Base-by-base conservation (phyloP, 352 stramenopile species). In the Phytophthora meadii region DNA sequence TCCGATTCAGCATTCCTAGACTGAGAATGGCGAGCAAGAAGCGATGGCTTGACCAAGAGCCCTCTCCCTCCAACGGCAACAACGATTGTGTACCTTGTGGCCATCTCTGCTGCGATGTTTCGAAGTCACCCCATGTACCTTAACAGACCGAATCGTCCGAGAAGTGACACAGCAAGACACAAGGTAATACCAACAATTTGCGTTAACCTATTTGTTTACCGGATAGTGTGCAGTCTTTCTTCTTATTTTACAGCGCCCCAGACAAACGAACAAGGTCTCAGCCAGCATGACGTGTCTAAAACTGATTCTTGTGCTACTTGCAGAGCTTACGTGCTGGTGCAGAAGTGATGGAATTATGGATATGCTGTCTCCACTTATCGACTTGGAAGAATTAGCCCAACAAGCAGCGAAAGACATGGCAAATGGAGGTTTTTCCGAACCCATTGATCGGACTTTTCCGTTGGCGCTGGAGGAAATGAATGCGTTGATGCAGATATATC, bases 361-460 rank as follows among this genome's bases (percentile, higher is more conserved):
- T 12, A 54, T 87, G 54, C 22, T 87, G 37, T 55, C 70, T 10
- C 54, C 73, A 11, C 82, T 87, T 17, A 51, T 79, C 7, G 61
- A 84, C 61, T 34, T 84, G 32, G 63, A 76, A 27, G 49, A 42
- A n/a, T 39, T 80, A 24, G 66, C 37, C 25, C 56, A 76, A 9
- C 62, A 66, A 49, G 74, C 61, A 28, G 54, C 46, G 6, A 58
- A 53, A 15, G 25, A 61, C 12, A 62, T 42, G 15, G 36, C 42
- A 5, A 32, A 52, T 44, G 61, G 57, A 34, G 46, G 22, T 53
- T 44, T 34, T 8, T 28, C 52, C 12, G 50, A 63, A n/a, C 37
- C 54, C 2, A 74, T 90, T 15, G 84, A 93, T 54, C 58, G 74
- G 30, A 70, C 74, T 11, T 91, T 88, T 64, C 81, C 80, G 1